Conservation (phyloP, 2,329 filamentous ascomycete genomes). For the Ilyonectria sp. region DNA sequence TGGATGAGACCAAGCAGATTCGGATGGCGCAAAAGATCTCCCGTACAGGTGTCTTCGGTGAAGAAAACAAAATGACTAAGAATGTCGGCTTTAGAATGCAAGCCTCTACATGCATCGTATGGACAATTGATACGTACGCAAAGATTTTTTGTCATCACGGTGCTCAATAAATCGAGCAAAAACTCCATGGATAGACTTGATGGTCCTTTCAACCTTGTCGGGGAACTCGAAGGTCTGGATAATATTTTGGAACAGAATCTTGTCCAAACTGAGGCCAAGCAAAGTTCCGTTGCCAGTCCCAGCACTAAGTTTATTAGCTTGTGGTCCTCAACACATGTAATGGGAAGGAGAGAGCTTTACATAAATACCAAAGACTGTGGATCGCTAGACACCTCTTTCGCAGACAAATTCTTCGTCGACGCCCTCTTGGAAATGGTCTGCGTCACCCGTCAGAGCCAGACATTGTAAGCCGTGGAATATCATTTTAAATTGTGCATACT, state of each 20-base stretch:
- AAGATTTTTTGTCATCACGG: background rate
- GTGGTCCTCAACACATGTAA: no score
- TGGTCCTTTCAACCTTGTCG: background rate
- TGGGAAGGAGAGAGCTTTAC: background rate
- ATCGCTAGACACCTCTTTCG: background rate
- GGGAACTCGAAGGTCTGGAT: background rate
- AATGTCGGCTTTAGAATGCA: background rate
- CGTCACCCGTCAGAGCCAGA: background rate
- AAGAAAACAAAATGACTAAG: background rate
- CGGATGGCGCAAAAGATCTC: conserved; percentile 2
- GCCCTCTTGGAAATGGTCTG: background rate
- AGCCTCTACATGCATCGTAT: background rate
- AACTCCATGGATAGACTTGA: conserved; percentile 10
- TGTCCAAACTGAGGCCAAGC: conserved; percentile 1
- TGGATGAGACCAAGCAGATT: background rate
- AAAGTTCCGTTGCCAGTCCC: background rate
- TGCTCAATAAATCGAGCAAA: conserved; percentile 7
- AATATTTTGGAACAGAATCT: background rate
- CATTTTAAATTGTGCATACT: background rate
- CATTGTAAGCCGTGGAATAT: background rate
- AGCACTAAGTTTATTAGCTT: background rate
- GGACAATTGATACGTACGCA: background rate
- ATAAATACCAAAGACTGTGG: background rate
- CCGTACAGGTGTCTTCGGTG: background rate
- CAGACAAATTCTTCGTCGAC: background rate